Evolutionary conservation across 352 stramenopile genomes (phyloP).

Genomic region (Phytophthora palmivora): DNA sequence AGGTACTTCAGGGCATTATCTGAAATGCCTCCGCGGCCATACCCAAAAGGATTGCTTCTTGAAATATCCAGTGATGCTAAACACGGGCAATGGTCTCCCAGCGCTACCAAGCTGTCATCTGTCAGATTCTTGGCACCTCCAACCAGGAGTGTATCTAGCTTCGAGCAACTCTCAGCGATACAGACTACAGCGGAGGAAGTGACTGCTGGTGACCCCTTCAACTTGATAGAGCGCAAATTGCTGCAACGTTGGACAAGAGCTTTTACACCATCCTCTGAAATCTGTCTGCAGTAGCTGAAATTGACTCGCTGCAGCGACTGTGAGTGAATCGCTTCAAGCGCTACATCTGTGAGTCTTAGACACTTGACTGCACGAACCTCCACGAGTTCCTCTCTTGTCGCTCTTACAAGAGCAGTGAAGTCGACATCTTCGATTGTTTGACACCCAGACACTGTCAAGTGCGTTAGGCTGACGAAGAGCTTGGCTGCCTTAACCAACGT

Average conservation of each 20-base stretch:
- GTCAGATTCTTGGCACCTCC: conserved; percentile 58
- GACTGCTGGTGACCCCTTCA: conserved; percentile 67
- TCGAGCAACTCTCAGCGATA: conserved; percentile 45
- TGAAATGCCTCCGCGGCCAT: conserved; percentile 56
- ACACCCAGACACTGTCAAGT: conserved; percentile 63
- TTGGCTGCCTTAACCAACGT: conserved; percentile 41
- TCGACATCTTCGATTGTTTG: conserved; percentile 56
- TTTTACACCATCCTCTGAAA: conserved; percentile 47
- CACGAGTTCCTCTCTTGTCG: conserved; percentile 41
- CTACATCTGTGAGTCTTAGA: conserved; percentile 52
- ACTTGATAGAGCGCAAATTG: conserved; percentile 46
- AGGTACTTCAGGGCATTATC: conserved; percentile 55
- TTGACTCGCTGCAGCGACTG: conserved; percentile 53
- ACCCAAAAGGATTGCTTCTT: conserved; percentile 72
- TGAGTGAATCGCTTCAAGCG: conserved; percentile 43
- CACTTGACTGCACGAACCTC: conserved; percentile 65
- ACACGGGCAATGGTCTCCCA: conserved; percentile 46
- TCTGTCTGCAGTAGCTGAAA: conserved; percentile 67
- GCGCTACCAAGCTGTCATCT: conserved; percentile 46
- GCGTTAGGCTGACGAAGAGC: conserved; percentile 42
- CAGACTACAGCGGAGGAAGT: conserved; percentile 45
- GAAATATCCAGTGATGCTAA: conserved; percentile 64
- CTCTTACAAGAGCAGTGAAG: conserved; percentile 45
- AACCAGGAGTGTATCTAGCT: conserved; percentile 49
- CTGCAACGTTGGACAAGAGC: conserved; percentile 35